Evolutionary conservation across 768 basidiomycete species (phyloP), one percentile per base, ranked within the genome.

Genomic region (Boletus rex-veris): DNA sequence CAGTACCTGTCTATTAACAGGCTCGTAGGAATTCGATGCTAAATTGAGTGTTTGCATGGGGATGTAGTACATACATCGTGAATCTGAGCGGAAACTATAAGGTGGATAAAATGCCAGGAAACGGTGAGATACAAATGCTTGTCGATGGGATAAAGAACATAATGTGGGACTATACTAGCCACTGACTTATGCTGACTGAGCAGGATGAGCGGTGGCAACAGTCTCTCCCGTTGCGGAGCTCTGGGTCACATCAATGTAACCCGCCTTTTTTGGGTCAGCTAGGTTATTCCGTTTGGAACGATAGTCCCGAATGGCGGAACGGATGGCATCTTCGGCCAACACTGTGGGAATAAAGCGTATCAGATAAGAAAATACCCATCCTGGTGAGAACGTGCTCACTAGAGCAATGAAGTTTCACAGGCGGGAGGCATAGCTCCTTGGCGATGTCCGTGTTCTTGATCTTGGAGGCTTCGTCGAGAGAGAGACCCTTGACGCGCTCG

Each of bases 361-460:
- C 58, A 70, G 59, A 63, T 58, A 53, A 62, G 50, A 12, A 53
- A 51, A 9, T 48, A 15, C 44, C 49, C 52, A 55, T 31, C 46
- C 33, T 49, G 45, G 47, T 45, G 45, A 39, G 49, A 58, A 58
- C 48, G n/a, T n/a, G 33, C 88, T 47, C 61, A 94, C 92, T 94
- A 28, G 92, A 93, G 66, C 92, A 94, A 71, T 94, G 92, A 16
- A 94, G 82, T 73, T 98, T 98, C 65, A 98, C 96, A 46, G 96
- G 95, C 7, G 96, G 96, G 45, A 98, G 74, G 64, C 89, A 90
- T 16, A 98, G 75, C 73, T 98, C 97, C 75, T 97, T 95, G 19
- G 97, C 97, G 68, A 98, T 99, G 71, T 98, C 97, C 11, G 97
- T 98, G 77, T 99, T 99, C 75, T 95, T 97, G 64, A 99, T 96